Evolutionary conservation across 2,329 filamentous ascomycete genomes (phyloP), one percentile per base, ranked within the genome.

Genomic region (Exophiala alcalophila): DNA sequence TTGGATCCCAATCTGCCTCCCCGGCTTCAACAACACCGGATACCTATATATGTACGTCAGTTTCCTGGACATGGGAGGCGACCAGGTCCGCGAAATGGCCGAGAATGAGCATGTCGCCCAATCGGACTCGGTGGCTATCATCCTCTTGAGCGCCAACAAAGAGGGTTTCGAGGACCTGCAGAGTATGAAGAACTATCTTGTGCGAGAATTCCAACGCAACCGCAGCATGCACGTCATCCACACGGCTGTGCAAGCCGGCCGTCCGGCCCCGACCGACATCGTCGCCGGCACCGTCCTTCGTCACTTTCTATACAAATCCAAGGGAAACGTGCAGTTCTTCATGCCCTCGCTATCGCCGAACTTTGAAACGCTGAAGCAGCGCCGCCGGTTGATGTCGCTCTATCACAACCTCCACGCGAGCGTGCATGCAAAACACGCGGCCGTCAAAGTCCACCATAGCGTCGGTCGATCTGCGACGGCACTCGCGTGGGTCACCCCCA

Each of bases 21-120:
- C 92, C 0, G 91, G 90, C 4, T 98, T 98, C 69, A 98, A 98
- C 68, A 97, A 88, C 63, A 86, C 83, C 37, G 94, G 92, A 18
- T 98, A 94, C 61, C 75, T 98, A 1, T 96, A 98, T 70, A 97
- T 98, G 89, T 98, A 97, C 60, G 92, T 98, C 61, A 95, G 87
- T 70, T 98, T 97, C 63, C 78, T 98, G 49, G 81, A 87, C 55
- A 72, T 78, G 25, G 70, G 74, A 29, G 65, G 72, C 16, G 70
- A 68, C n/a, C 59, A 65, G 21, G 69, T 65, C 40, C 65, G 64
- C 19, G 62, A 66, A 40, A 56, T 61, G 40, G 60, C 69, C 49
- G 55, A 61, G 21, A 61, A 69, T 24, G 64, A 66, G 47, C 49
- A 61, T 7, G 64, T 62, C 14, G 64, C 59, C 56, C 57, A 69